phyloP scores from a whole-genome alignment of 805 yeast genomes.

The Zygoascus flipseniorum region DNA sequence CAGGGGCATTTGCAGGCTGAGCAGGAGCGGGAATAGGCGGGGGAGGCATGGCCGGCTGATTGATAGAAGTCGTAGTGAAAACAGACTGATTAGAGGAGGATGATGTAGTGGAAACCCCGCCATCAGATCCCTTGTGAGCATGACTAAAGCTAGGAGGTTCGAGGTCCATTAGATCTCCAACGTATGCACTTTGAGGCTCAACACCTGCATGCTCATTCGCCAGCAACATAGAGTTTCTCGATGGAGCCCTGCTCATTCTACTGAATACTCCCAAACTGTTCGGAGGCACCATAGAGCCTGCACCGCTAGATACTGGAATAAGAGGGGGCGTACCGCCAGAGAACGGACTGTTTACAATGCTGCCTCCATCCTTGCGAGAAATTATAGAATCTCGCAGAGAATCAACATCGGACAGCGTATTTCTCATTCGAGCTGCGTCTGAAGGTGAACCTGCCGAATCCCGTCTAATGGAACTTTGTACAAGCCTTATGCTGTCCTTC shows the following conservation, averaged over 20 bases:
- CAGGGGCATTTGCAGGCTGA: not conserved
- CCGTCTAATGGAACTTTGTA: not conserved
- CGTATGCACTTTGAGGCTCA: not conserved
- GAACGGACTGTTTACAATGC: not conserved
- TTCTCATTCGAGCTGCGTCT: not conserved
- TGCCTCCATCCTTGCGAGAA: not conserved
- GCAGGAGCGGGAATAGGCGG: not conserved
- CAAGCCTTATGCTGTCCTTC: not conserved
- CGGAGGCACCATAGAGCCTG: not conserved
- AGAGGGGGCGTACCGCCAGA: not conserved
- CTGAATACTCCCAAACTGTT: not conserved
- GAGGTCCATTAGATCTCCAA: not conserved
- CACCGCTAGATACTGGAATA: not conserved
- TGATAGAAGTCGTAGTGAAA: not conserved
- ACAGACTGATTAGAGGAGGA: not conserved
- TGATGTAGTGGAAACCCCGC: not conserved
- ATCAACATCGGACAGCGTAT: not conserved
- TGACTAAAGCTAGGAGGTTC: not conserved
- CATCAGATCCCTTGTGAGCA: not conserved
- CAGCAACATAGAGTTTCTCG: constrained; percentile 1
- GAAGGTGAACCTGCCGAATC: not conserved
- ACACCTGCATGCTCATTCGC: constrained; percentile 1
- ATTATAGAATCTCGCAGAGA: not conserved
- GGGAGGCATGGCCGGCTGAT: not conserved
- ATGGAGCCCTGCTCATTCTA: not conserved